A percentile compares a stretch with the other conserved stretches of the same genome.
Conservation (phyloP, 805 yeast species). For the Candida qinlingensis region DNA sequence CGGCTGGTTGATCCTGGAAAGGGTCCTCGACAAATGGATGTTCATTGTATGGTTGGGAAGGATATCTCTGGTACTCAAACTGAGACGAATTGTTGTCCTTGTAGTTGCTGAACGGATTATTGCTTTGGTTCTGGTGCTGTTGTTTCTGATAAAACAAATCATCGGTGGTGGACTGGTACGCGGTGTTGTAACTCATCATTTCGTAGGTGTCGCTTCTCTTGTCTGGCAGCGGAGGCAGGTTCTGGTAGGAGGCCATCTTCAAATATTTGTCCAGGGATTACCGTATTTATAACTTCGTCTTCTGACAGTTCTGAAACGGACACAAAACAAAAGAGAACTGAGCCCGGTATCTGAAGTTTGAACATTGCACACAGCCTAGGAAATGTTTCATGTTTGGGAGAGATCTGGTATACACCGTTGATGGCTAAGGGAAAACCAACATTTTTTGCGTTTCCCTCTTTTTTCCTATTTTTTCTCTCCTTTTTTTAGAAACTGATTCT, state of each 20-base stretch:
- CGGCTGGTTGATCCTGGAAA: background rate
- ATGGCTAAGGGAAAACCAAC: too few species aligned
- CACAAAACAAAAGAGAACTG: too few species aligned
- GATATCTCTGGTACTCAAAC: background rate
- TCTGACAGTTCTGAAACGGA: too few species aligned
- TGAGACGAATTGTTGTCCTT: background rate
- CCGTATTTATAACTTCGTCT: too few species aligned
- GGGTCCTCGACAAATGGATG: slow-evolving; percentile 1
- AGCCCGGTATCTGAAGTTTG: too few species aligned
- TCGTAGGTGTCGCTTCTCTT: background rate
- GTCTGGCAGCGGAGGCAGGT: background rate
- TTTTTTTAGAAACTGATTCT: too few species aligned
- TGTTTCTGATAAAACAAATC: background rate
- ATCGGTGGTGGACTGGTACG: background rate
- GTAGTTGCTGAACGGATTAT: background rate
- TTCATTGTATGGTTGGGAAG: background rate
- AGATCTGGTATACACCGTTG: too few species aligned
- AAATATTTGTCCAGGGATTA: too few species aligned
- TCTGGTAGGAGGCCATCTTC: background rate
- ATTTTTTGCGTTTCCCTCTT: too few species aligned
- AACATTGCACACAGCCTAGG: too few species aligned
- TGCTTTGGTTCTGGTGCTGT: background rate
- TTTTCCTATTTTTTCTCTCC: too few species aligned
- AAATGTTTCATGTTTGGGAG: too few species aligned
- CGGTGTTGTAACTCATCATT: background rate